phyloP scores from a whole-genome alignment of 768 basidiomycete species.

The Amanita polypyramis region DNA sequence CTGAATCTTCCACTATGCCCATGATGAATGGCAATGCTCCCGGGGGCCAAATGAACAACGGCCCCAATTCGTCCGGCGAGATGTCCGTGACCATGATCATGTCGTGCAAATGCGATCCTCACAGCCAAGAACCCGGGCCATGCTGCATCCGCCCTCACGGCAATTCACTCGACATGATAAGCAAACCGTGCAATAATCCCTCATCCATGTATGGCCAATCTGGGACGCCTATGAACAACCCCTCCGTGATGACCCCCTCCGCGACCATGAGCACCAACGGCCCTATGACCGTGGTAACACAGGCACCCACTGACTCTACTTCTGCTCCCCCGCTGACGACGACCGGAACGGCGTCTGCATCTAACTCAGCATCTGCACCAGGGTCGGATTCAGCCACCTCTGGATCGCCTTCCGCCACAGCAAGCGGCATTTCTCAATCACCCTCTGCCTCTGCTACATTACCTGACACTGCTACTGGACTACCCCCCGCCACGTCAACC shows the following conservation, averaged over 20 bases:
- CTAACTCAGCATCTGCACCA: background rate
- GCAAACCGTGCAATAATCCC: background rate
- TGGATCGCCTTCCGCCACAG: no score
- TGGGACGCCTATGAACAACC: background rate
- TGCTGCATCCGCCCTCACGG: background rate
- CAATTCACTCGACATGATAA: background rate
- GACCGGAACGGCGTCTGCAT: background rate
- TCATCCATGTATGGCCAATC: background rate
- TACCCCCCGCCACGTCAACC: background rate
- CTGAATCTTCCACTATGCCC: background rate
- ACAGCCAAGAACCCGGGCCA: background rate
- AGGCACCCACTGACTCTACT: background rate
- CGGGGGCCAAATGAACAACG: background rate
- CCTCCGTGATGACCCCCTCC: background rate
- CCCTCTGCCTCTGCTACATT: no score
- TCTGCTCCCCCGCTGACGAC: no score
- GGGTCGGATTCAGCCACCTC: no score
- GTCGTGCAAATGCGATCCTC: background rate
- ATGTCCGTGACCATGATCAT: background rate
- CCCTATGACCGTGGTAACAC: background rate
- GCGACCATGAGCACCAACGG: background rate
- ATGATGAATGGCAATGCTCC: background rate
- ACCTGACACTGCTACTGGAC: no score
- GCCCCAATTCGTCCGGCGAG: background rate
- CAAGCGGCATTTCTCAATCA: no score